A percentile compares a stretch with the other conserved stretches of the same genome.
Evolutionary conservation across 345 rosid genomes (phyloP).

Genomic region (Acer yangbiense): DNA sequence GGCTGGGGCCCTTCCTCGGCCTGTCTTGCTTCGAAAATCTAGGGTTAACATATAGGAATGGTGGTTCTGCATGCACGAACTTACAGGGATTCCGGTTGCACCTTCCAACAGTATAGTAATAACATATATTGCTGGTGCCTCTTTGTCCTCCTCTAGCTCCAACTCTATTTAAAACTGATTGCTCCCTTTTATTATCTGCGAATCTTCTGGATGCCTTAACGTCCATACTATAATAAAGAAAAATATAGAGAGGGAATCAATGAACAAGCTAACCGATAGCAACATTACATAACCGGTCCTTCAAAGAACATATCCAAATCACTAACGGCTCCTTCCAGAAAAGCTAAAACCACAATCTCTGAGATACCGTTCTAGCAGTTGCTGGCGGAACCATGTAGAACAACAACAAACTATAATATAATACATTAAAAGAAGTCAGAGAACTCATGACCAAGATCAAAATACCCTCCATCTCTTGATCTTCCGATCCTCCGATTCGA

Average conservation of each 20-base stretch:
- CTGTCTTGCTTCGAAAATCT: neutral
- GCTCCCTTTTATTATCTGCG: neutral
- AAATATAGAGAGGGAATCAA: conserved; percentile 7
- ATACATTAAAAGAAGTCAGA: neutral
- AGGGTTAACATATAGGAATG: neutral
- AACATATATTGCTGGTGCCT: conserved; percentile 9
- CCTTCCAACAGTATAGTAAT: conserved; percentile 22
- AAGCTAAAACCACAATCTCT: neutral
- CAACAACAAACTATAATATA: neutral
- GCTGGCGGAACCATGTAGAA: neutral
- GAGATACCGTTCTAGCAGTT: too few relatives aligned
- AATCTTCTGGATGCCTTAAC: conserved; percentile 5
- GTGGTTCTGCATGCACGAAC: conserved; percentile 25
- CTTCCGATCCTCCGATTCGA: conserved; percentile 1
- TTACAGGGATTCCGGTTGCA: conserved; percentile 42
- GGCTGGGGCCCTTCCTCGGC: conserved; percentile 11
- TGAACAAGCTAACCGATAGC: neutral
- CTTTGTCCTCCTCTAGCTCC: conserved; percentile 1
- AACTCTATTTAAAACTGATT: neutral
- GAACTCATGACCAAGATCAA: neutral
- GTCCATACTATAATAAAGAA: conserved; percentile 10
- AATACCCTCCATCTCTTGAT: neutral
- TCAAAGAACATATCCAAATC: neutral
- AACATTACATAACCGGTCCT: neutral
- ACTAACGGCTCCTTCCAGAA: conserved; percentile 2